Conservation (phyloP, 441 rosid species). For the Gossypium gossypioides region DNA sequence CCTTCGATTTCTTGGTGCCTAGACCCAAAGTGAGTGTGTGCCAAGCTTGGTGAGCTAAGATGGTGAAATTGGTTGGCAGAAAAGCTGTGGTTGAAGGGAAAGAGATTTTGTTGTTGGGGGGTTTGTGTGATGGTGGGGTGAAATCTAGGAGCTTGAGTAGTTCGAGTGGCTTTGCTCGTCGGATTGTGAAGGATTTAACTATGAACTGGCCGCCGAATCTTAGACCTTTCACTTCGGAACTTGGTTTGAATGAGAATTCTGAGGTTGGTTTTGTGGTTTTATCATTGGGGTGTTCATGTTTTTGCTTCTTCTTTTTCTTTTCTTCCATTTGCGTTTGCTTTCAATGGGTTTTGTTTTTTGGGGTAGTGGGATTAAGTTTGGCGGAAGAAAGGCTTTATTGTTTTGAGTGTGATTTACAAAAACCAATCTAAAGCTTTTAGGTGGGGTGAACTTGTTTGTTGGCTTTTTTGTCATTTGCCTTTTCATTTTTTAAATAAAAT, state of each 20-base stretch:
- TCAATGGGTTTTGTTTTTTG: not conserved
- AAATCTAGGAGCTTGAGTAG: constrained; percentile 69
- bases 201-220: constrained; percentile 80
- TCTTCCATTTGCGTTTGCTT: constrained; percentile 20
- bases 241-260: constrained; percentile 63
- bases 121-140: constrained; percentile 26
- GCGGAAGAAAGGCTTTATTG: constrained; percentile 4
- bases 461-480: not conserved
- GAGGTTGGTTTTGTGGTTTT: constrained; percentile 34
- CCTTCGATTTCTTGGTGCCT: constrained; percentile 76
- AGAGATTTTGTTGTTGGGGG: constrained; percentile 25
- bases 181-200: constrained; percentile 87
- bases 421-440: constrained; percentile 29
- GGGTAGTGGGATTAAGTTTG: not conserved
- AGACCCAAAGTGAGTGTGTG: constrained; percentile 81
- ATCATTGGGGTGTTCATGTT: constrained; percentile 54
- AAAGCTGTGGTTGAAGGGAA: constrained; percentile 74
- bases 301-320: constrained; percentile 31
- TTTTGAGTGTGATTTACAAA: constrained; percentile 5
- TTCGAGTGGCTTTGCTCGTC: constrained; percentile 65
- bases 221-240: constrained; percentile 72
- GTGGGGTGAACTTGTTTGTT: not conserved
- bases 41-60: constrained; percentile 93
- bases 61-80: constrained; percentile 82
- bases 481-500: too few species aligned